A percentile compares a stretch with the other conserved stretches of the same genome.
phyloP scores from a whole-genome alignment of 73 alveolate species.

The Uronychia binucleata region DNA sequence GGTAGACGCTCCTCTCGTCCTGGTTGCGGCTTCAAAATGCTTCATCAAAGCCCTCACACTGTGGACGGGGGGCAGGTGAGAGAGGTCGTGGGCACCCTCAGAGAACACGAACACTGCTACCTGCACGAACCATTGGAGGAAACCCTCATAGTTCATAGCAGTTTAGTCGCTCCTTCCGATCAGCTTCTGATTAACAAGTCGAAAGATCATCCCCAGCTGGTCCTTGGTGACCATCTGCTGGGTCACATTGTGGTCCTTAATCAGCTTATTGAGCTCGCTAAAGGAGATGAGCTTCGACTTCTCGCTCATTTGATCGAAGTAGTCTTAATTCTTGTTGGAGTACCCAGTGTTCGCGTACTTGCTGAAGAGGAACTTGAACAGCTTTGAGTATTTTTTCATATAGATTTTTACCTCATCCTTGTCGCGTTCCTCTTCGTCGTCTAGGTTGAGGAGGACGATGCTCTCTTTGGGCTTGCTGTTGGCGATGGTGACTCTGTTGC shows the following conservation, averaged over 20 bases:
- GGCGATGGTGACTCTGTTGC: slow-evolving; percentile 6
- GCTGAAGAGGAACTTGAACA: slow-evolving; percentile 40
- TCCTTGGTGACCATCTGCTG: slow-evolving; percentile 45
- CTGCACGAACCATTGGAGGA: slow-evolving; percentile 27
- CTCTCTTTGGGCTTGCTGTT: slow-evolving; percentile 1
- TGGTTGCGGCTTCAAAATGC: slow-evolving; percentile 61
- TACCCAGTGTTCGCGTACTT: slow-evolving; percentile 45
- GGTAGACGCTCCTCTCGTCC: slow-evolving; percentile 56
- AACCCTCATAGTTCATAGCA: slow-evolving; percentile 31
- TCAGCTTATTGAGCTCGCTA: slow-evolving; percentile 43
- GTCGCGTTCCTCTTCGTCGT: slow-evolving; percentile 67
- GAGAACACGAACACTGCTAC: slow-evolving; percentile 22
- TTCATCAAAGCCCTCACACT: slow-evolving; percentile 14
- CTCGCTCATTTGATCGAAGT: slow-evolving; percentile 14
- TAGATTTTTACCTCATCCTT: slow-evolving; percentile 25
- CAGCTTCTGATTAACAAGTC: slow-evolving; percentile 40
- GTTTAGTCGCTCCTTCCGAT: slow-evolving; percentile 21
- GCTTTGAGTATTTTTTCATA: slow-evolving; percentile 41
- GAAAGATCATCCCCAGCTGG: slow-evolving; percentile 27
- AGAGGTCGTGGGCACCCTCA: not conserved
- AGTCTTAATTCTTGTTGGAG: not conserved
- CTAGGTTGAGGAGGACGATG: slow-evolving; percentile 28
- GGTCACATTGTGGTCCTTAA: slow-evolving; percentile 75
- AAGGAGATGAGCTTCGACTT: slow-evolving; percentile 10
- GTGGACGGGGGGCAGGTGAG: slow-evolving; percentile 35